phyloP scores from a whole-genome alignment of 805 yeast species.

The Cyberlindnera japonica region DNA sequence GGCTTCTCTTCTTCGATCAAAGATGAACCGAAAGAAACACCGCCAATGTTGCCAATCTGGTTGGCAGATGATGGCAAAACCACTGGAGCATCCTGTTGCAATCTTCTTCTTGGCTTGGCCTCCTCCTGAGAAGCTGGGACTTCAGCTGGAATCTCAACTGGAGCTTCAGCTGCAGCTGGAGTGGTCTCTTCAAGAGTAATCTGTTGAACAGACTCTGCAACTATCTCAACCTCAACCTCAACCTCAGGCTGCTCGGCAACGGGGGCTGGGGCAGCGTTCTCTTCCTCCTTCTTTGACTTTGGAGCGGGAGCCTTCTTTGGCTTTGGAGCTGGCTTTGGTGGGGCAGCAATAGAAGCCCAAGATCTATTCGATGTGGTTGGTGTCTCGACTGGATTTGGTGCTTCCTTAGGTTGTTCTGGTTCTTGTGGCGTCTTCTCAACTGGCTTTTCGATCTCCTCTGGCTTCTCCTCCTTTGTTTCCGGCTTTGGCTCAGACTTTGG shows the following conservation, averaged over 20 bases:
- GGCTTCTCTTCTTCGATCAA: slow-evolving; percentile 34
- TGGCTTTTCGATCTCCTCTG: slow-evolving; percentile 9
- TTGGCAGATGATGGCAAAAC: slow-evolving; percentile 48
- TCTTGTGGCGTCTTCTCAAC: slow-evolving; percentile 7
- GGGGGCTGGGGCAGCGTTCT: slow-evolving; percentile 11
- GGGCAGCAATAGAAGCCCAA: slow-evolving; percentile 70
- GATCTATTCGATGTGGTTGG: slow-evolving; percentile 38
- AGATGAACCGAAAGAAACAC: slow-evolving; percentile 63
- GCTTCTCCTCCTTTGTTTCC: slow-evolving; percentile 10
- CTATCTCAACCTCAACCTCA: slow-evolving; percentile 7
- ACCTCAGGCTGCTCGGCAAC: slow-evolving; percentile 5
- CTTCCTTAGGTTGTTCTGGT: slow-evolving; percentile 15
- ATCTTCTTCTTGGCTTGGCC: slow-evolving; percentile 30
- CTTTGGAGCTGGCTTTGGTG: slow-evolving; percentile 32
- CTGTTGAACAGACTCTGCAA: slow-evolving; percentile 17
- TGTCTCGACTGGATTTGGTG: slow-evolving; percentile 19
- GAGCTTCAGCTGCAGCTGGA: slow-evolving; percentile 22
- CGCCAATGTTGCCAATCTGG: slow-evolving; percentile 39
- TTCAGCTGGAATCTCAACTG: slow-evolving; percentile 15
- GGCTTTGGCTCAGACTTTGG: slow-evolving; percentile 6
- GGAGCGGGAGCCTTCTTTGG: slow-evolving; percentile 18
- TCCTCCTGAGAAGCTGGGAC: slow-evolving; percentile 24
- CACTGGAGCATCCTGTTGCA: slow-evolving; percentile 42
- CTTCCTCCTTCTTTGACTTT: slow-evolving; percentile 18
- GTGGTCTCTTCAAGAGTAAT: slow-evolving; percentile 18